These are phyloP conservation scores for Blumeria hordei DNA, from an alignment of 2,329 filamentous ascomycete species.

Conservation along the genomic window DNA sequence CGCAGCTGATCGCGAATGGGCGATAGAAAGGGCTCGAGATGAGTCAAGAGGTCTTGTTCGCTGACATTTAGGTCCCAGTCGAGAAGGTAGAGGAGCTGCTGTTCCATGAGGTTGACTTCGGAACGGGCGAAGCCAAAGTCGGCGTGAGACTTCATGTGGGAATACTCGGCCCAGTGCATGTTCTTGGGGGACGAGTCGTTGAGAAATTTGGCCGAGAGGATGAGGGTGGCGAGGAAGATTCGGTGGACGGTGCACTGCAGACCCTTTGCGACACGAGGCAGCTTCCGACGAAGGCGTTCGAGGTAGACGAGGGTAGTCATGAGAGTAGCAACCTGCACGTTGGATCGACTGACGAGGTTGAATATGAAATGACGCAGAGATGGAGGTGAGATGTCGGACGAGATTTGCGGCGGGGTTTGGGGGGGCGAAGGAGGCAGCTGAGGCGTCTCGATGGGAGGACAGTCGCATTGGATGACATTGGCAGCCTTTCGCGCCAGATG, in stretches of 20 bases:
- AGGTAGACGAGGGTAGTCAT: slow-evolving; percentile 96
- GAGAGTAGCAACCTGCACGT: slow-evolving; percentile 88
- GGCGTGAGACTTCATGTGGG: slow-evolving; percentile 35
- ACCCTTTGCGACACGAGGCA: slow-evolving; percentile 86
- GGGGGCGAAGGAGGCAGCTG: slow-evolving; percentile 19
- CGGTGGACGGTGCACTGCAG: slow-evolving; percentile 91
- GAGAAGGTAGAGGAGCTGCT: slow-evolving; percentile 82
- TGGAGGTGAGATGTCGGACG: slow-evolving; percentile 27
- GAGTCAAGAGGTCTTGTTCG: slow-evolving; percentile 62
- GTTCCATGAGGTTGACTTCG: slow-evolving; percentile 98
- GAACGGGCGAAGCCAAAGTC: slow-evolving; percentile 80
- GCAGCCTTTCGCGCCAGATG: slow-evolving; percentile 52
- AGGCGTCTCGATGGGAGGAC: slow-evolving; percentile 21
- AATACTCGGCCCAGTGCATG: slow-evolving; percentile 98
- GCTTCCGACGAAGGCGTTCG: slow-evolving; percentile 52
- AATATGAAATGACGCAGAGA: slow-evolving; percentile 78
- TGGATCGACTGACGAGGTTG: slow-evolving; percentile 72
- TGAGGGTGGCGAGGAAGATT: slow-evolving; percentile 80
- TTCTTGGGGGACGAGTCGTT: slow-evolving; percentile 99
- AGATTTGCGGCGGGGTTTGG: slow-evolving; percentile 25
- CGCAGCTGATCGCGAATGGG: slow-evolving; percentile 45
- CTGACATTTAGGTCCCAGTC: slow-evolving; percentile 84
- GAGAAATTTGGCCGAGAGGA: slow-evolving; percentile 81
- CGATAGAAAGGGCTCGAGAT: slow-evolving; percentile 70
- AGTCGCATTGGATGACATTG: slow-evolving; percentile 60